Evolutionary conservation across 1,284 basidiomycete species (phyloP).

Genomic region (Tylopilus sp.): DNA sequence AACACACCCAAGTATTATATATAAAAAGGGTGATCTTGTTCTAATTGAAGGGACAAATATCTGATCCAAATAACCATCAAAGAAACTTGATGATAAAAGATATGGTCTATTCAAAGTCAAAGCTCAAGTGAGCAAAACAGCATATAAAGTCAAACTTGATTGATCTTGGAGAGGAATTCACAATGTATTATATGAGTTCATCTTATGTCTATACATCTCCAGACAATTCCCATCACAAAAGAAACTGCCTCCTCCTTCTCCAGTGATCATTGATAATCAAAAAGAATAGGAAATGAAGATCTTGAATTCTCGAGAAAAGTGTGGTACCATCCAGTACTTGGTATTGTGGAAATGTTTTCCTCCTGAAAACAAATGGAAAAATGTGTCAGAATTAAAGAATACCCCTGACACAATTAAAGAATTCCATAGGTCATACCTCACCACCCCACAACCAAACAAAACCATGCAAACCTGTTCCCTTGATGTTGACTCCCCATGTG

Average conservation of each 20-base stretch:
- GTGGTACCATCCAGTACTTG: background rate
- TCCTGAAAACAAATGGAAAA: background rate
- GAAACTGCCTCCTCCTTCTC: background rate
- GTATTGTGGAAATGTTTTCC: background rate
- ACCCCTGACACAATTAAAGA: background rate
- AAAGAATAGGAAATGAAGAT: background rate
- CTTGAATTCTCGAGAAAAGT: background rate
- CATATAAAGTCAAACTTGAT: background rate
- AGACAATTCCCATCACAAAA: background rate
- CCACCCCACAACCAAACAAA: background rate
- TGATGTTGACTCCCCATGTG: too few species aligned
- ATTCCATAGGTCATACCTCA: too few species aligned
- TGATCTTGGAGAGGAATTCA: background rate
- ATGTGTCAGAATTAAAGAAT: background rate
- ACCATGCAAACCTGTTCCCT: too few species aligned
- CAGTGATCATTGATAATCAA: background rate
- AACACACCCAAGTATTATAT: background rate
- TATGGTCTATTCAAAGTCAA: background rate
- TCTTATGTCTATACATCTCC: background rate
- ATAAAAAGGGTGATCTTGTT: background rate
- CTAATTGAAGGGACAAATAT: background rate
- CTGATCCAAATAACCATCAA: background rate
- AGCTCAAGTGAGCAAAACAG: rapidly evolving
- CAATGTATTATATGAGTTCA: background rate
- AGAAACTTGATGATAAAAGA: background rate